Percentiles rank a stretch among this genome's conserved stretches.
These are phyloP conservation scores for Paecilomyces formosus DNA, from an alignment of 2,329 filamentous ascomycete genomes.

Conservation along the genomic window DNA sequence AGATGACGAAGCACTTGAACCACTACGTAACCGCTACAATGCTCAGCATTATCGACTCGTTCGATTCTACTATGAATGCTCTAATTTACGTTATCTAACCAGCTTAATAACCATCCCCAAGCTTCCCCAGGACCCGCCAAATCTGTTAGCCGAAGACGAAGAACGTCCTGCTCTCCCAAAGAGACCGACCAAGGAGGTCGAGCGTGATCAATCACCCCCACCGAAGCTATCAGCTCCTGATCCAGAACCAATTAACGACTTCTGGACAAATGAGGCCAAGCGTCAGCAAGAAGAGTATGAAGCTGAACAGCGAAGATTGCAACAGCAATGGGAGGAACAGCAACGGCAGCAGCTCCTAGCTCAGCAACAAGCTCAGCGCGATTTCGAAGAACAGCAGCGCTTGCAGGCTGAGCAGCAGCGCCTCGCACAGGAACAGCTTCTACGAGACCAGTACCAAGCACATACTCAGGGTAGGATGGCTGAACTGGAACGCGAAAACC, in stretches of 20 bases:
- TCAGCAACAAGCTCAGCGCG: constrained; percentile 75
- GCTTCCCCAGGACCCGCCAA: constrained; percentile 87
- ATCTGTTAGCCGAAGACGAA: constrained; percentile 77
- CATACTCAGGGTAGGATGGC: constrained; percentile 95
- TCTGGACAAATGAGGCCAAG: constrained; percentile 91
- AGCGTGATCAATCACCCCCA: constrained; percentile 61
- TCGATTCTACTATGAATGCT: constrained; percentile 99
- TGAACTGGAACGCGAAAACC: constrained; percentile 88
- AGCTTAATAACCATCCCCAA: constrained; percentile 95
- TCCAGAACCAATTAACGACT: constrained; percentile 91
- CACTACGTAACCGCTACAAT: constrained; percentile 80
- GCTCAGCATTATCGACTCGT: constrained; percentile 94
- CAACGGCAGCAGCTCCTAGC: constrained; percentile 75
- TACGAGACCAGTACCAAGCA: constrained; percentile 81
- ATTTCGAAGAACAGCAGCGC: constrained; percentile 96
- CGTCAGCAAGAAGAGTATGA: constrained; percentile 92
- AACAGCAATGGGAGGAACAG: constrained; percentile 77
- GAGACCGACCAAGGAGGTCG: constrained; percentile 62
- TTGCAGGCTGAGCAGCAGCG: constrained; percentile 81
- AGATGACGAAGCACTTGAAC: constrained; percentile 85
- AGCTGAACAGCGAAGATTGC: constrained; percentile 81
- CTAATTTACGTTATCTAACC: constrained; percentile 91
- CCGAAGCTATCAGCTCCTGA: constrained; percentile 62
- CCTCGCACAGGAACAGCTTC: constrained; percentile 79
- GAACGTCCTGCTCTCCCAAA: constrained; percentile 74